These are phyloP conservation scores for Durotheca rogersii DNA, from an alignment of 495 filamentous ascomycete genomes.

Conservation along the genomic window DNA sequence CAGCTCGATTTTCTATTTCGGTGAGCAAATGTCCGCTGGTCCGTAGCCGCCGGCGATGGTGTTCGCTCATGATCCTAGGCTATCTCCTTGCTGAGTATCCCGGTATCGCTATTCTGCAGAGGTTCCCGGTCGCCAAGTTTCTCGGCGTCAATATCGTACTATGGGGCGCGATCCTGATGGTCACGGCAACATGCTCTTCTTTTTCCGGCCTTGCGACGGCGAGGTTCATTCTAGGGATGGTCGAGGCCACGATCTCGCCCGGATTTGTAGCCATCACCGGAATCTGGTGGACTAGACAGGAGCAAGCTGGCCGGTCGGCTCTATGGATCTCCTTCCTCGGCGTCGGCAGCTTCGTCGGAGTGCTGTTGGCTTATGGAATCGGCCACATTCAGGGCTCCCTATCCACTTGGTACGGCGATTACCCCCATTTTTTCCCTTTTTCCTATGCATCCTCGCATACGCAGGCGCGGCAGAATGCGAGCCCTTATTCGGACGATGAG, in stretches of 20 bases:
- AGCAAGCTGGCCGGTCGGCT: constrained; percentile 37
- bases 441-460: no score
- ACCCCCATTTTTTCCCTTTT: no score
- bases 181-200: constrained; percentile 28
- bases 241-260: constrained; percentile 27
- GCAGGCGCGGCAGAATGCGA: neutral
- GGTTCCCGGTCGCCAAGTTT: constrained; percentile 50
- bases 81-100: constrained; percentile 51
- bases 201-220: constrained; percentile 24
- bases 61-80: constrained; percentile 11
- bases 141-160: constrained; percentile 28
- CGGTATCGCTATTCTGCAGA: constrained; percentile 50
- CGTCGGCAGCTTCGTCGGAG: constrained; percentile 35
- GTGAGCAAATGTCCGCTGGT: neutral
- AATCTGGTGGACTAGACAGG: constrained; percentile 30
- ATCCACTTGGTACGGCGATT: constrained; percentile 33
- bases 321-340: constrained; percentile 48
- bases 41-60: neutral
- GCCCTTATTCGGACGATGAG: neutral
- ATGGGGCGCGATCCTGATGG: constrained; percentile 26
- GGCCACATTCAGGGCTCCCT: constrained; percentile 28
- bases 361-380: constrained; percentile 29
- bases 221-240: constrained; percentile 24
- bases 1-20: constrained; percentile 35
- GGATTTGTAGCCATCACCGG: constrained; percentile 27